Conservation (phyloP, 164 flowering plant genomes). For the Vitis labrusca region DNA sequence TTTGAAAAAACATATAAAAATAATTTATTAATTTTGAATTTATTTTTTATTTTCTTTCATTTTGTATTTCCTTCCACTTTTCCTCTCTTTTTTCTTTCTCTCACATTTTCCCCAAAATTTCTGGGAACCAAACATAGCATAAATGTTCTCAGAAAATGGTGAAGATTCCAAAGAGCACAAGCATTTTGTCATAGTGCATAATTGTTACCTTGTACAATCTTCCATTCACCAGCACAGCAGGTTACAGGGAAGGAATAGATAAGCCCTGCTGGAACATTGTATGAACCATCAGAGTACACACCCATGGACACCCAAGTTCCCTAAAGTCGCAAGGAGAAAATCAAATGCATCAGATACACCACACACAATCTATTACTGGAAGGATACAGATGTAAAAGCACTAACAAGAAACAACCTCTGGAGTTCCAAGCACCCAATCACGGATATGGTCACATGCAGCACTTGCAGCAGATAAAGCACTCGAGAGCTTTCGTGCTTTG, state of each 20-base stretch:
- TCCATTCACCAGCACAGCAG: conserved; percentile 87
- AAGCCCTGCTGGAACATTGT: conserved; percentile 91
- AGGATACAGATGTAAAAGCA: background rate
- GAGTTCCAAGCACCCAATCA: conserved; percentile 99
- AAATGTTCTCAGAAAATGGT: too few species aligned
- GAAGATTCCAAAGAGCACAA: too few species aligned
- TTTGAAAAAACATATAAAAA: too few species aligned
- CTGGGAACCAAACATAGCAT: too few species aligned
- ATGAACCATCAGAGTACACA: conserved; percentile 97
- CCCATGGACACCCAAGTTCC: conserved; percentile 99
- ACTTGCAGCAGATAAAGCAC: conserved; percentile 99
- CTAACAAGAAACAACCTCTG: conserved; percentile 57
- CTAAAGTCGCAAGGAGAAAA: conserved; percentile 28
- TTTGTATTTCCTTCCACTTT: too few species aligned
- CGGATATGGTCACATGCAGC: conserved; percentile 99
- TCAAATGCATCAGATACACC: background rate
- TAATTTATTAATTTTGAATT: too few species aligned
- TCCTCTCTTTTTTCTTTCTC: too few species aligned
- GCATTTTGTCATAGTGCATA: too few species aligned
- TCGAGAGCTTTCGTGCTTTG: conserved; percentile 93
- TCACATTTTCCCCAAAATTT: too few species aligned
- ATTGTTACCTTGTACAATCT: conserved; percentile 79
- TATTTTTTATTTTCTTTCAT: too few species aligned
- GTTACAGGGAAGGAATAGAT: conserved; percentile 98
- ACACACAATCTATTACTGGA: background rate